Conservation (phyloP, 2,329 filamentous ascomycete species). For the Xylaria multiplex region DNA sequence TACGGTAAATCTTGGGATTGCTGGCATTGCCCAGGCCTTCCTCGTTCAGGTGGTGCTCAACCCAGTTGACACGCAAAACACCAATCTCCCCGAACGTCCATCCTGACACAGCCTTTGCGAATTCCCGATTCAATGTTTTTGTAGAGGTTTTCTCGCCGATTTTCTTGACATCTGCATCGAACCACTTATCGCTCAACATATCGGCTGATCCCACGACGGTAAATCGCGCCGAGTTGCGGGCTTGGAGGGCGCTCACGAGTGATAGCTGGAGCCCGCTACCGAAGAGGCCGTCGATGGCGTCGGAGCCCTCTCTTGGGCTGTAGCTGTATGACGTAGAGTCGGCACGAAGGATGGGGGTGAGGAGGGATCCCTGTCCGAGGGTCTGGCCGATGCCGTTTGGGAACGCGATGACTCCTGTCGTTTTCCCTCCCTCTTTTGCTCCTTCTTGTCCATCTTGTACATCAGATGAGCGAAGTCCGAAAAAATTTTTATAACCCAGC, state of each 20-base stretch:
- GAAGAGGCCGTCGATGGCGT: slow-evolving; percentile 81
- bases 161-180: slow-evolving; percentile 80
- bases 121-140: slow-evolving; percentile 82
- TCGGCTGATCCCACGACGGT: slow-evolving; percentile 87
- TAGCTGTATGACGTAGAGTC: slow-evolving; percentile 90
- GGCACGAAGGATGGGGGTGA: slow-evolving; percentile 84
- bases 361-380: slow-evolving; percentile 79
- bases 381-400: slow-evolving; percentile 83
- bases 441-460: slow-evolving; percentile 41
- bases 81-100: slow-evolving; percentile 97
- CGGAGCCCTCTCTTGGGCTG: slow-evolving; percentile 86
- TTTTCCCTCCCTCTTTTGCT: not conserved
- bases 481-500: slow-evolving; percentile 79
- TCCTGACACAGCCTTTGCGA: slow-evolving; percentile 84
- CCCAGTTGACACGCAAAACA: slow-evolving; percentile 82
- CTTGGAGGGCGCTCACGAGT: slow-evolving; percentile 87
- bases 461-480: slow-evolving; percentile 66
- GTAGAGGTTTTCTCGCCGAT: slow-evolving; percentile 60
- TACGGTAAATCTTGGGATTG: slow-evolving; percentile 90
- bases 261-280: slow-evolving; percentile 84
- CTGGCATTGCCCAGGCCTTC: slow-evolving; percentile 64
- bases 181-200: slow-evolving; percentile 89
- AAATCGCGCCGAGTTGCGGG: slow-evolving; percentile 91
- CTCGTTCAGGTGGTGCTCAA: slow-evolving; percentile 79
- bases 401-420: slow-evolving; percentile 73